A percentile compares a stretch with the other conserved stretches of the same genome.
These are phyloP conservation scores for Exsudoporus frostii DNA, from an alignment of 768 basidiomycete species.

Conservation along the genomic window DNA sequence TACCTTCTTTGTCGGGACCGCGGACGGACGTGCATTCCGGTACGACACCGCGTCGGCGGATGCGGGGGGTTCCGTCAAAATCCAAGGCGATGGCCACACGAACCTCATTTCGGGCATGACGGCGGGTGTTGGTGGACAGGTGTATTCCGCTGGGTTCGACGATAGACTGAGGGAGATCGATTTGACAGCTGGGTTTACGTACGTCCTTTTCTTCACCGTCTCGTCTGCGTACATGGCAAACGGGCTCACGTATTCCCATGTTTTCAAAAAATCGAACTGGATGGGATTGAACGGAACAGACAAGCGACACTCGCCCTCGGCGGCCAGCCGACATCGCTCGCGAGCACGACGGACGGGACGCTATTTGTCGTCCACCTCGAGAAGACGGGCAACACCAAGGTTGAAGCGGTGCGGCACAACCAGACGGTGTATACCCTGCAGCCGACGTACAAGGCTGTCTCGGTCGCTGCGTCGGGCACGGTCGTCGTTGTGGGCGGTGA, in stretches of 20 bases:
- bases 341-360: conserved; percentile 55
- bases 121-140: conserved; percentile 42
- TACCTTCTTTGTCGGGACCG: conserved; percentile 81
- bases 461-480: conserved; percentile 50
- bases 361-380: conserved; percentile 57
- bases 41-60: conserved; percentile 43
- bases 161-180: conserved; percentile 72
- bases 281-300: conserved; percentile 33
- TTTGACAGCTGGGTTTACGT: conserved; percentile 28
- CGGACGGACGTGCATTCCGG: conserved; percentile 71
- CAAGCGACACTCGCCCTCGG: conserved; percentile 48
- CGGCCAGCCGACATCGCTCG: conserved; percentile 68
- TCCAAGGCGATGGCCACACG: conserved; percentile 67
- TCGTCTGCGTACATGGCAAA: neutral
- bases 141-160: conserved; percentile 78
- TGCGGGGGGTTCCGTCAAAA: conserved; percentile 29
- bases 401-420: conserved; percentile 70
- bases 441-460: conserved; percentile 51
- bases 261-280: neutral
- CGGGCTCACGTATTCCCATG: neutral
- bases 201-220: conserved; percentile 9
- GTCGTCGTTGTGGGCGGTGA: conserved; percentile 73
- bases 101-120: conserved; percentile 66
- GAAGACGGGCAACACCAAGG: conserved; percentile 33
- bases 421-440: conserved; percentile 61